These are phyloP conservation scores for Mortierella sp. DNA, from an alignment of 371 early-diverging fungal genomes.

Conservation along the genomic window DNA sequence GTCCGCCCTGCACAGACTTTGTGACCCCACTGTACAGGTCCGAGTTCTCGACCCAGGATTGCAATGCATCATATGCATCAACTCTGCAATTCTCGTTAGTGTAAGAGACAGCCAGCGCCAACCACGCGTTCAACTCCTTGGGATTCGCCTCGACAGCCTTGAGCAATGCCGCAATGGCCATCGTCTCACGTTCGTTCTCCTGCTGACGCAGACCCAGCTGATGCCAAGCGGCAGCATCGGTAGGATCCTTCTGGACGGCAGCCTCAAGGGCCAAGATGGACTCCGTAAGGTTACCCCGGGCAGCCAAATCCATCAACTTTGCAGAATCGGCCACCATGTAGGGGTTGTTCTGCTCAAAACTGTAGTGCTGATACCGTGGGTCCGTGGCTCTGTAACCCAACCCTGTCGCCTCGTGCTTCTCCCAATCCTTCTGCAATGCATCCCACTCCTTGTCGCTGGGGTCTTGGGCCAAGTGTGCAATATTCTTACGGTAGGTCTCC, in stretches of 20 bases:
- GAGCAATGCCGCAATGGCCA: slow-evolving; percentile 91
- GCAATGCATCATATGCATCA: slow-evolving; percentile 90
- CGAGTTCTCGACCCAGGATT: slow-evolving; percentile 88
- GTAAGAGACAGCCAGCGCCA: slow-evolving; percentile 93
- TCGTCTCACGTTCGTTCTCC: slow-evolving; percentile 94
- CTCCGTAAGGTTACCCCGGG: slow-evolving; percentile 80
- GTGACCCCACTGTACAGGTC: slow-evolving; percentile 70
- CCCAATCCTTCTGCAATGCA: slow-evolving; percentile 83
- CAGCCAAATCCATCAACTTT: slow-evolving; percentile 60
- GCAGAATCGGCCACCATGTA: slow-evolving; percentile 67
- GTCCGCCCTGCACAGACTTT: slow-evolving; percentile 24
- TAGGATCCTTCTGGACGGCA: slow-evolving; percentile 83
- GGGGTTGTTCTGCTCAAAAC: slow-evolving; percentile 85
- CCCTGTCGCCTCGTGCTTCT: slow-evolving; percentile 65
- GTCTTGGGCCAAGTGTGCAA: slow-evolving; percentile 75
- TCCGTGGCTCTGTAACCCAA: slow-evolving; percentile 75
- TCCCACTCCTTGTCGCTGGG: slow-evolving; percentile 83
- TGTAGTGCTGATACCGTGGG: slow-evolving; percentile 79
- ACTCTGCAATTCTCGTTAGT: slow-evolving; percentile 90
- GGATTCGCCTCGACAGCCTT: slow-evolving; percentile 86
- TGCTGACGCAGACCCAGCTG: slow-evolving; percentile 91
- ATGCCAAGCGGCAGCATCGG: slow-evolving; percentile 89
- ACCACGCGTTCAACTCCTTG: slow-evolving; percentile 77
- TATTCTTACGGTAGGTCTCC: slow-evolving; percentile 78
- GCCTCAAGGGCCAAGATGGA: slow-evolving; percentile 94